These are phyloP conservation scores for Lasiosphaeria hispida DNA, from an alignment of 495 filamentous ascomycete species.

Conservation along the genomic window DNA sequence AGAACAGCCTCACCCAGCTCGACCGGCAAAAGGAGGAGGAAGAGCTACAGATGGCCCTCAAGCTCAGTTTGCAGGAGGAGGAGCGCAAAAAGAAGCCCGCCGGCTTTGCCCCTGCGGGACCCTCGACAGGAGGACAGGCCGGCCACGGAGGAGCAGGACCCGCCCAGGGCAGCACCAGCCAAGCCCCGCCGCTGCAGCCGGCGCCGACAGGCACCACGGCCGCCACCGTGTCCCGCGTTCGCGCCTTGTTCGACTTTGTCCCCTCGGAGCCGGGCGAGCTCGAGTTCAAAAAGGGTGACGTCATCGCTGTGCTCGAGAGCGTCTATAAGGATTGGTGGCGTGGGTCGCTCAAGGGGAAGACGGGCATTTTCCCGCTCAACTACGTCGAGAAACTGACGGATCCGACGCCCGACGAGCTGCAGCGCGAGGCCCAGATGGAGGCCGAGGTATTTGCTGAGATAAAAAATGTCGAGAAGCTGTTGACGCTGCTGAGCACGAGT, in stretches of 20 bases:
- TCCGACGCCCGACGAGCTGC: conserved; percentile 89
- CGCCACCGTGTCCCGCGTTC: conserved; percentile 93
- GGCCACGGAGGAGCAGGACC: conserved; percentile 13
- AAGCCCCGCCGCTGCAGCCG: conserved; percentile 39
- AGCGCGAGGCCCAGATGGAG: conserved; percentile 96
- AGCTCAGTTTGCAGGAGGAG: conserved; percentile 85
- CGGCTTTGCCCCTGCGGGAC: conserved; percentile 29
- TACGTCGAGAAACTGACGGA: conserved; percentile 98
- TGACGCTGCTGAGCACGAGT: conserved; percentile 91
- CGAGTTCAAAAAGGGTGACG: conserved; percentile 93
- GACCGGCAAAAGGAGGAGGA: conserved; percentile 97
- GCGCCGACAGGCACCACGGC: conserved; percentile 70
- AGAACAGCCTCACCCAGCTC: conserved; percentile 81
- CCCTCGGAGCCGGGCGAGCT: conserved; percentile 92
- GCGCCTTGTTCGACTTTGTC: conserved; percentile 90
- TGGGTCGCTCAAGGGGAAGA: conserved; percentile 87
- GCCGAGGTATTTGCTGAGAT: conserved; percentile 97
- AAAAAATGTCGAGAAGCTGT: conserved; percentile 95
- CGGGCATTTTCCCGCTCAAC: conserved; percentile 96
- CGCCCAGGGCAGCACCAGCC: conserved; percentile 21
- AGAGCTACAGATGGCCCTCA: conserved; percentile 93
- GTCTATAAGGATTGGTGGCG: conserved; percentile 99
- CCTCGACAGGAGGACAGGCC: conserved; percentile 32
- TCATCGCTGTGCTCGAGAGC: conserved; percentile 94
- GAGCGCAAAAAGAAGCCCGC: conserved; percentile 46